phyloP scores from a whole-genome alignment of 2,329 filamentous ascomycete genomes.

The Huntiella abstrusa region DNA sequence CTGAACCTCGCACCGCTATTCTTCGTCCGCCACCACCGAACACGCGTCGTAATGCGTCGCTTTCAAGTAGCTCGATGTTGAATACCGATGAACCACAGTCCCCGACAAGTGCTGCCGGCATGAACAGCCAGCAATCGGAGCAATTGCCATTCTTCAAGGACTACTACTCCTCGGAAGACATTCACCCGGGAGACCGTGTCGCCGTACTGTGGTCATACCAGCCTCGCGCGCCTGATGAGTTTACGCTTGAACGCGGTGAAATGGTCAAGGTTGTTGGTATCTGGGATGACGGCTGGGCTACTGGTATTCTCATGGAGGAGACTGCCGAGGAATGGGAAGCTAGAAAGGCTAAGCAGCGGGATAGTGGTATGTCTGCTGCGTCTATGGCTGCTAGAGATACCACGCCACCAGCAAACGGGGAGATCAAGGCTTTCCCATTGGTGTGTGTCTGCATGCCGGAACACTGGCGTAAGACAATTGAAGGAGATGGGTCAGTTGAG shows the following conservation, averaged over 20 bases:
- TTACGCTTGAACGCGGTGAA: conserved; percentile 79
- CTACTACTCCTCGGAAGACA: conserved; percentile 95
- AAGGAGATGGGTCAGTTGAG: conserved; percentile 61
- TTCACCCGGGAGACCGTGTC: conserved; percentile 77
- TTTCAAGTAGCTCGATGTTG: conserved; percentile 68
- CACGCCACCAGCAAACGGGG: conserved; percentile 50
- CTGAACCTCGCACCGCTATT: conserved; percentile 41
- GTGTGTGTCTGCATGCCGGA: conserved; percentile 91
- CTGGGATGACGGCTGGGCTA: conserved; percentile 98
- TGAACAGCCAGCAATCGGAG: conserved; percentile 81
- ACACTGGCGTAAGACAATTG: conserved; percentile 93
- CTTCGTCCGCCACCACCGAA: conserved; percentile 38
- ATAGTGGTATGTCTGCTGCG: conserved; percentile 81
- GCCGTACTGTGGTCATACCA: conserved; percentile 93
- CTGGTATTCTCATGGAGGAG: conserved; percentile 66
- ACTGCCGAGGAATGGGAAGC: conserved; percentile 78
- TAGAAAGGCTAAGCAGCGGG: conserved; percentile 57
- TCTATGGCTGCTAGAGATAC: conserved; percentile 37
- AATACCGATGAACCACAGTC: conserved; percentile 54
- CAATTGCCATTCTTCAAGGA: conserved; percentile 95
- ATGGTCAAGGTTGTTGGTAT: conserved; percentile 98
- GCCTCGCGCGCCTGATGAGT: conserved; percentile 82
- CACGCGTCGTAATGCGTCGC: conserved; percentile 61
- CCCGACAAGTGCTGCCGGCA: conserved; percentile 50
- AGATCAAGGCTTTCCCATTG: conserved; percentile 94